A percentile compares a stretch with the other conserved stretches of the same genome.
These are phyloP conservation scores for Ambrosia trifida DNA, from an alignment of 129 eudicot species.

Conservation along the genomic window DNA sequence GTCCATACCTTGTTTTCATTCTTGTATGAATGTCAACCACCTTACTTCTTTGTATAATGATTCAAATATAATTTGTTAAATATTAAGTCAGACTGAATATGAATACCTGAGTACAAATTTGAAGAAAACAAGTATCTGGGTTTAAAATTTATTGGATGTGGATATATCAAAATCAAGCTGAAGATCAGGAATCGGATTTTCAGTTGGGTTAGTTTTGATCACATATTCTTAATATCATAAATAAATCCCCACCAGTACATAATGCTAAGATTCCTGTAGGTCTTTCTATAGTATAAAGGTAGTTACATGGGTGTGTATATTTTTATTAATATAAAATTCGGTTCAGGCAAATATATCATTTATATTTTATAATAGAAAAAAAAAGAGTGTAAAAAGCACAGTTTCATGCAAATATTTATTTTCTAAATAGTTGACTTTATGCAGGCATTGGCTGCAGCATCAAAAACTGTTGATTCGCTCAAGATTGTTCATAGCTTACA, in stretches of 20 bases:
- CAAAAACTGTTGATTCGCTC: conserved; percentile 84
- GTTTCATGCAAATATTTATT: not conserved
- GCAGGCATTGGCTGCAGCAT: conserved; percentile 95
- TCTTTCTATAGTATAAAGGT: no score
- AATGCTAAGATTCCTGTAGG: not conserved
- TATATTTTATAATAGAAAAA: no score
- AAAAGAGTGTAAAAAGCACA: no score
- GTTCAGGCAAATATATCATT: no score
- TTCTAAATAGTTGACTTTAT: conserved; percentile 17
- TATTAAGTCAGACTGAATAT: not conserved
- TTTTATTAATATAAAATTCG: not conserved
- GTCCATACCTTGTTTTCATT: conserved; percentile 1
- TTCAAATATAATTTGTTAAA: no score
- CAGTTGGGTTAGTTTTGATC: no score
- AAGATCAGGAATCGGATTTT: not conserved
- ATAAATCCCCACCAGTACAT: no score
- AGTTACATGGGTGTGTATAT: not conserved
- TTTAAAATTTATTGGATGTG: no score
- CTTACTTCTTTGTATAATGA: not conserved
- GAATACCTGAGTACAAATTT: not conserved
- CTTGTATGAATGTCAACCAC: not conserved
- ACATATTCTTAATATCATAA: no score
- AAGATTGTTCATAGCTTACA: conserved; percentile 86
- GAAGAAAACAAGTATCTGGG: not conserved
- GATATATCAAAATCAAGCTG: no score